Evolutionary conservation across 495 filamentous ascomycete species (phyloP).

Genomic region (Penicillium angulare): DNA sequence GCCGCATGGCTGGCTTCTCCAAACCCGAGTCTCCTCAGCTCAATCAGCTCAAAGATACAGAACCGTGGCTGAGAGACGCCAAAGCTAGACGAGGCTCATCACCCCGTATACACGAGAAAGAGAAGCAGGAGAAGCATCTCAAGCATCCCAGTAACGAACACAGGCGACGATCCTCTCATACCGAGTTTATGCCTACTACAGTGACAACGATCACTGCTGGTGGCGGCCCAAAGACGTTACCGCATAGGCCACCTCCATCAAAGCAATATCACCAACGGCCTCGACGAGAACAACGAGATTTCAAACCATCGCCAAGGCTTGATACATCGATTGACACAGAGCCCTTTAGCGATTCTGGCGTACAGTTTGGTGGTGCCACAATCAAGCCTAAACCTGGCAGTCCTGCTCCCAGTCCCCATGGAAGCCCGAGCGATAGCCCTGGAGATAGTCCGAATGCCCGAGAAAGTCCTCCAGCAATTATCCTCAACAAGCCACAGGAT

Average conservation of each 20-base stretch:
- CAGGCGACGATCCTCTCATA: constrained; percentile 6
- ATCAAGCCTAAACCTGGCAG: neutral
- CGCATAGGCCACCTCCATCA: constrained; percentile 10
- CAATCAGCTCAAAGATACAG: neutral
- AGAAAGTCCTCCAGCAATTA: constrained; percentile 13
- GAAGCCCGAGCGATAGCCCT: constrained; percentile 24
- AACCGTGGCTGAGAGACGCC: neutral
- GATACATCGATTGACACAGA: constrained; percentile 47
- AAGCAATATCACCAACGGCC: constrained; percentile 10
- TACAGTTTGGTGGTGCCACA: neutral
- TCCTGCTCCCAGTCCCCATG: constrained; percentile 34
- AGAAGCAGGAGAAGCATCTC: constrained; percentile 15
- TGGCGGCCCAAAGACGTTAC: constrained; percentile 14
- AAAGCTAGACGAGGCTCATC: constrained; percentile 23
- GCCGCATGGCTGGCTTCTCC: constrained; percentile 20
- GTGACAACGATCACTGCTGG: constrained; percentile 43
- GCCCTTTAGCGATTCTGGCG: neutral
- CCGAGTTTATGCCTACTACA: constrained; percentile 27
- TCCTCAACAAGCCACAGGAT: constrained; percentile 44
- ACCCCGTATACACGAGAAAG: constrained; percentile 23
- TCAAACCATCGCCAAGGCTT: constrained; percentile 11
- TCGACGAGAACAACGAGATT: neutral
- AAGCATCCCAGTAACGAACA: constrained; percentile 4
- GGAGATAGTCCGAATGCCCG: neutral
- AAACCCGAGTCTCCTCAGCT: constrained; percentile 21